Percentiles rank a stretch among this genome's conserved stretches.
phyloP scores from a whole-genome alignment of 2,329 filamentous ascomycete genomes.

The Shiraia sp. region DNA sequence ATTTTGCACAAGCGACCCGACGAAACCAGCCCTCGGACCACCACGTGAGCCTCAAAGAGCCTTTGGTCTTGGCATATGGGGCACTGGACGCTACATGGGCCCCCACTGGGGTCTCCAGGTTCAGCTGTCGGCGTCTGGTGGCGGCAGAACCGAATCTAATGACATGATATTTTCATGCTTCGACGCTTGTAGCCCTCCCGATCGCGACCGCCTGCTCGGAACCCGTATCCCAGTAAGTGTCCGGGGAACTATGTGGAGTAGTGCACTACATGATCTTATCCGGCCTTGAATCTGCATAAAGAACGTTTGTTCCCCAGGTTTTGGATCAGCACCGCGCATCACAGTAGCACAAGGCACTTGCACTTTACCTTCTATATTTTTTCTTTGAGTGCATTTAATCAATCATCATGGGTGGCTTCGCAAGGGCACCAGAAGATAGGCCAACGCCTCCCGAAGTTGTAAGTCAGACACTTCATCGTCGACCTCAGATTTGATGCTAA shows the following conservation, averaged over 20 bases:
- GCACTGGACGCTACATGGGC: constrained; percentile 19
- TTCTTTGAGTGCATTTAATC: constrained; percentile 3
- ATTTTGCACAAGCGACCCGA: no score
- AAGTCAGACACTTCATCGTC: constrained; percentile 8
- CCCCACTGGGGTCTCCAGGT: constrained; percentile 21
- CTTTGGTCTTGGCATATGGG: constrained; percentile 14
- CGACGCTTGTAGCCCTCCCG: constrained; percentile 1
- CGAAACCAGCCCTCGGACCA: neutral
- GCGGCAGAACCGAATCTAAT: constrained; percentile 2
- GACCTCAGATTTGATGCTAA: constrained; percentile 2
- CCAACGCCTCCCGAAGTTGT: constrained; percentile 59
- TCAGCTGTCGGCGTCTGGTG: constrained; percentile 3
- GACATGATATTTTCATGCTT: constrained; percentile 9
- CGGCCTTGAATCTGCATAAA: constrained; percentile 14
- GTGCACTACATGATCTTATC: constrained; percentile 8
- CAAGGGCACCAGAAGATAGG: constrained; percentile 58
- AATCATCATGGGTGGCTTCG: constrained; percentile 42
- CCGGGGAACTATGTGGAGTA: constrained; percentile 24
- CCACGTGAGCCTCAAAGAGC: constrained; percentile 7
- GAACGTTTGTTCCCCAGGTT: constrained; percentile 26
- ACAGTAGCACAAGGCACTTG: constrained; percentile 1
- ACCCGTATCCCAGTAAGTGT: constrained; percentile 8
- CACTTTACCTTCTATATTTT: constrained; percentile 2
- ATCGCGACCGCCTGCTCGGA: constrained; percentile 17
- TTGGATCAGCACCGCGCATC: constrained; percentile 15